phyloP scores from a whole-genome alignment of 192 early-diverging fungal species.

The Coemansia erecta region DNA sequence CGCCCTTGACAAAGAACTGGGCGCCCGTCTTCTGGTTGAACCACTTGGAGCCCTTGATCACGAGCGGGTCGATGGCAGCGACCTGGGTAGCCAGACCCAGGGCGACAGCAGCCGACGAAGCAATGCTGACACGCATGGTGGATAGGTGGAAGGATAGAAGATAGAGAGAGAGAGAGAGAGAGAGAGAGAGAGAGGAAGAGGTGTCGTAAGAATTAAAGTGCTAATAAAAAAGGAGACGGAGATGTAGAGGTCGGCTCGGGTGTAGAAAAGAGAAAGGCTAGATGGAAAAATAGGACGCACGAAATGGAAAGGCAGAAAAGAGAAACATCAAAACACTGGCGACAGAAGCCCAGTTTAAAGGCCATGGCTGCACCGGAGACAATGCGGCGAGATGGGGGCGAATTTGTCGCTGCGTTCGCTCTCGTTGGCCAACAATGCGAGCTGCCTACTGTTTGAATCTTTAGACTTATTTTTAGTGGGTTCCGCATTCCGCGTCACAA shows the following conservation, averaged over 20 bases:
- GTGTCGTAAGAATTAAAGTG: slow-evolving; percentile 5
- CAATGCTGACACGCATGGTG: slow-evolving; percentile 37
- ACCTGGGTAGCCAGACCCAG: slow-evolving; percentile 36
- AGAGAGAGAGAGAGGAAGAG: not conserved
- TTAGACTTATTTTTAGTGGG: no score
- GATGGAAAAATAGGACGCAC: not conserved
- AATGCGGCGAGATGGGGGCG: not conserved
- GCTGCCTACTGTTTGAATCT: no score
- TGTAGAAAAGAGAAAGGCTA: not conserved
- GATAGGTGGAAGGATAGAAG: not conserved
- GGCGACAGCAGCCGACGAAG: slow-evolving; percentile 15
- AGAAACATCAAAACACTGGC: not conserved
- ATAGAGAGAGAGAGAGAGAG: not conserved
- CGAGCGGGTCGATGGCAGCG: slow-evolving; percentile 59
- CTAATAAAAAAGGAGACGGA: not conserved
- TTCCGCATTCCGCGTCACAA: no score
- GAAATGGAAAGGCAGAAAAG: not conserved
- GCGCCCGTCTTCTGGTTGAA: slow-evolving; percentile 69
- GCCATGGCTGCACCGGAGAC: no score
- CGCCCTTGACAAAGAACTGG: slow-evolving; percentile 75
- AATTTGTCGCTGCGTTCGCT: no score
- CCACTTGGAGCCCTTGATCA: slow-evolving; percentile 68
- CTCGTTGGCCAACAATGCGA: no score
- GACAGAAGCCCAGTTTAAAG: not conserved
- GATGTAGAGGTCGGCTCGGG: no score